These are phyloP conservation scores for Candida suzukii DNA, from an alignment of 805 yeast species.

Conservation along the genomic window DNA sequence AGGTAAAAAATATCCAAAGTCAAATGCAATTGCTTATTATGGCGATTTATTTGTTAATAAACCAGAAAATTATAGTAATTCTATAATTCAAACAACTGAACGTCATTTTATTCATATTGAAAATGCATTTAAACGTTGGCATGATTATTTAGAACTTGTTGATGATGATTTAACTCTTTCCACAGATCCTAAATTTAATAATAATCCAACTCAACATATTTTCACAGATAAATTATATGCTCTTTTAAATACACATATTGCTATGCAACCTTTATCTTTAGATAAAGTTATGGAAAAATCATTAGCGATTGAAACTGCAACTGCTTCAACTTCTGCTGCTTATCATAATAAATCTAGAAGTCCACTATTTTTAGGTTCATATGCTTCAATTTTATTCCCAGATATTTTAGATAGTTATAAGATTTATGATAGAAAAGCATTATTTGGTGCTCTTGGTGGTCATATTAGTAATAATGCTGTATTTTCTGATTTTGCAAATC, in stretches of 20 bases:
- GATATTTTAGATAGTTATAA: conserved; percentile 48
- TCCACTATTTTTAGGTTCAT: conserved; percentile 56
- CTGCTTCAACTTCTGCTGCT: conserved; percentile 34
- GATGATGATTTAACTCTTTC: conserved; percentile 32
- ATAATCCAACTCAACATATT: conserved; percentile 4
- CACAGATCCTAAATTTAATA: conserved; percentile 1
- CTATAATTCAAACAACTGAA: conserved; percentile 34
- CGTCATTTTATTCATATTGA: conserved; percentile 59
- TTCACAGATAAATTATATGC: conserved; percentile 17
- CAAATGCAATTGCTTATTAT: conserved; percentile 79
- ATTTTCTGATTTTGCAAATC: conserved; percentile 10
- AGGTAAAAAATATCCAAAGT: conserved; percentile 69
- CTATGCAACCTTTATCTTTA: conserved; percentile 36
- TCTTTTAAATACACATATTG: conserved; percentile 37
- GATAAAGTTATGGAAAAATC: conserved; percentile 59
- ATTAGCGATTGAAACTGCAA: conserved; percentile 54
- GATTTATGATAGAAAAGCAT: conserved; percentile 43
- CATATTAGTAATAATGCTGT: conserved; percentile 15
- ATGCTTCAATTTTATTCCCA: conserved; percentile 59
- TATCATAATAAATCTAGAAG: conserved; percentile 40
- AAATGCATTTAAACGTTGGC: conserved; percentile 79
- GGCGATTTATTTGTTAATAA: conserved; percentile 70
- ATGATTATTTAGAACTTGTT: conserved; percentile 51
- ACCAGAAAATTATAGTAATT: conserved; percentile 19
- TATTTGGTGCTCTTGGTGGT: conserved; percentile 50